These are phyloP conservation scores for Daldinia loculata DNA, from an alignment of 495 filamentous ascomycete species.

Conservation along the genomic window DNA sequence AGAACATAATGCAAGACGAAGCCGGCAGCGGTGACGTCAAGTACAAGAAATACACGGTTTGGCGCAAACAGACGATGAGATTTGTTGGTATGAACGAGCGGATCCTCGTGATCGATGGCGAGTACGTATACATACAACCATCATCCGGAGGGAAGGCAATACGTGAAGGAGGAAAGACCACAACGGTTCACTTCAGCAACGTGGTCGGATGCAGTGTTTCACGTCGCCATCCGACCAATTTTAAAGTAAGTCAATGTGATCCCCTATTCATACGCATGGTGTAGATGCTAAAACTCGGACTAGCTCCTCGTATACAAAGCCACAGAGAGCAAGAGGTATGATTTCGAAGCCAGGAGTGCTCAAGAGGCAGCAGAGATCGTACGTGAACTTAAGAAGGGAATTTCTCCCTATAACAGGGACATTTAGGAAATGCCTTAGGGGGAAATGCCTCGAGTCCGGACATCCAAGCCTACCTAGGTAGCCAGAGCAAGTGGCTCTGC, in stretches of 20 bases:
- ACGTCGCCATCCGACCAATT: conserved; percentile 87
- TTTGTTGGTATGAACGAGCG: conserved; percentile 86
- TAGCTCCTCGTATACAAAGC: conserved; percentile 80
- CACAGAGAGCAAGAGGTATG: conserved; percentile 91
- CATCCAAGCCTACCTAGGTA: conserved; percentile 2
- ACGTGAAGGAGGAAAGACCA: conserved; percentile 76
- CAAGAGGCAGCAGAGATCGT: conserved; percentile 91
- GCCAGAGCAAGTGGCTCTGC: neutral
- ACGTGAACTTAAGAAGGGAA: conserved; percentile 80
- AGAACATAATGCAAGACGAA: conserved; percentile 70
- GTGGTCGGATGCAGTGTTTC: conserved; percentile 95
- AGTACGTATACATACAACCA: conserved; percentile 95
- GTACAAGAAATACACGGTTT: conserved; percentile 89
- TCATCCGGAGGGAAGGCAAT: conserved; percentile 63
- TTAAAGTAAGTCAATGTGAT: conserved; percentile 66
- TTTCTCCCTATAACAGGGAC: conserved; percentile 60
- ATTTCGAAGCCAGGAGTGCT: conserved; percentile 86
- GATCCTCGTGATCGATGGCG: conserved; percentile 88
- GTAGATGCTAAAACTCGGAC: conserved; percentile 19
- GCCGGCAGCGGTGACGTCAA: conserved; percentile 66
- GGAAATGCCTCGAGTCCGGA: neutral
- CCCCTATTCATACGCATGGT: neutral
- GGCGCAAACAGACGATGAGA: conserved; percentile 92
- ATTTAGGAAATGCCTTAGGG: conserved; percentile 21
- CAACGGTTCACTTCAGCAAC: conserved; percentile 89